A percentile compares a stretch with the other conserved stretches of the same genome.
phyloP scores from a whole-genome alignment of 768 basidiomycete species.

The Paxillus involutus region DNA sequence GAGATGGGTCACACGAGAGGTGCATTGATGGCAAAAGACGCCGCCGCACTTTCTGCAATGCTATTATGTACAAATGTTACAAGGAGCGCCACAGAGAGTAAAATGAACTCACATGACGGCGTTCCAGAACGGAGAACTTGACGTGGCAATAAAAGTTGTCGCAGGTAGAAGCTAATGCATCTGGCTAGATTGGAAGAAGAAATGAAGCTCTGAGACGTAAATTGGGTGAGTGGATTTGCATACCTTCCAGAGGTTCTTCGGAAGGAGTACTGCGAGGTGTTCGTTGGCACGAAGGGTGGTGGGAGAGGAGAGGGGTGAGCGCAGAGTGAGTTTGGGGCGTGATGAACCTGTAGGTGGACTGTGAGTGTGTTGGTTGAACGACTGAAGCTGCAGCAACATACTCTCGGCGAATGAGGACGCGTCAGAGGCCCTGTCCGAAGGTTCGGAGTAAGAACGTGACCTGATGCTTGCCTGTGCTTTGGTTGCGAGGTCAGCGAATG shows the following conservation, averaged over 20 bases:
- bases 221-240: conserved; percentile 6
- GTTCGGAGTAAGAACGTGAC: conserved; percentile 4
- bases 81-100: neutral
- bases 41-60: conserved; percentile 87
- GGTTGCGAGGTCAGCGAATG: conserved; percentile 27
- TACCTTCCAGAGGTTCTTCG: conserved; percentile 75
- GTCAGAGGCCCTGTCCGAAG: conserved; percentile 17
- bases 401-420: conserved; percentile 18
- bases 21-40: conserved; percentile 68
- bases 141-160: conserved; percentile 73
- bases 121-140: conserved; percentile 66
- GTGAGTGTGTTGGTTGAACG: neutral
- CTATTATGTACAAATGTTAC: conserved; percentile 35
- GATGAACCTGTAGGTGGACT: conserved; percentile 17
- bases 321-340: conserved; percentile 18
- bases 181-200: conserved; percentile 45
- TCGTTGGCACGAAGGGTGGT: conserved; percentile 48
- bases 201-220: conserved; percentile 11
- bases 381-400: neutral
- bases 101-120: conserved; percentile 62
- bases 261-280: conserved; percentile 76
- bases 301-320: conserved; percentile 14
- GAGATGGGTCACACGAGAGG: conserved; percentile 56
- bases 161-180: conserved; percentile 59
- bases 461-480: conserved; percentile 20